These are phyloP conservation scores for Colletotrichum gigasporum DNA, from an alignment of 2,329 filamentous ascomycete species.

Conservation along the genomic window DNA sequence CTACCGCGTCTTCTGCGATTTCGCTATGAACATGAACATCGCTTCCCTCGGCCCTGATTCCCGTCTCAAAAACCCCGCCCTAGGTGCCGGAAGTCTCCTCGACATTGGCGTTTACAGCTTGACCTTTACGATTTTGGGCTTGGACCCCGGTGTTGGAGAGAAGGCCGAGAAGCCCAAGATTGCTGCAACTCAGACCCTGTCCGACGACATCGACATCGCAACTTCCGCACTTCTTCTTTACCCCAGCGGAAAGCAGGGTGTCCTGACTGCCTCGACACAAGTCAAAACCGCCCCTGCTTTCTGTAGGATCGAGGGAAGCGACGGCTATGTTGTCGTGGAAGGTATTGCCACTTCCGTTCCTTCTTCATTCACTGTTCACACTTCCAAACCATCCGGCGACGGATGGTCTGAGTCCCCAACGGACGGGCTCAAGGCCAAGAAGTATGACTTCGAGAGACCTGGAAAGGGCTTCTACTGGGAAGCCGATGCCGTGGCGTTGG, in stretches of 20 bases:
- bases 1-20: conserved; percentile 50
- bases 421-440: conserved; percentile 34
- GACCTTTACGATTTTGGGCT: conserved; percentile 47
- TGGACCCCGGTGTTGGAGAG: conserved; percentile 42
- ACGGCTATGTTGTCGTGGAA: conserved; percentile 46
- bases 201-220: conserved; percentile 44
- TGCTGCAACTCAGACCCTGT: conserved; percentile 45
- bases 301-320: conserved; percentile 51
- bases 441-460: conserved; percentile 46
- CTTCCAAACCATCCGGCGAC: conserved; percentile 33
- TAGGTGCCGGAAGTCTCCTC: conserved; percentile 53
- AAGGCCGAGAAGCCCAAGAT: conserved; percentile 43
- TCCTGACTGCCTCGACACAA: conserved; percentile 51
- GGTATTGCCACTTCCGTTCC: conserved; percentile 45
- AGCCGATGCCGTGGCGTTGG: conserved; percentile 51
- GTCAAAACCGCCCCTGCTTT: conserved; percentile 39
- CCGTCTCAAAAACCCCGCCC: conserved; percentile 46
- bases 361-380: conserved; percentile 45
- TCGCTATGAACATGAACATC: conserved; percentile 48
- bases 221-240: conserved; percentile 52
- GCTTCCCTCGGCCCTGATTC: conserved; percentile 41
- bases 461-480: conserved; percentile 55
- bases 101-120: conserved; percentile 56
- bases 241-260: conserved; percentile 47
- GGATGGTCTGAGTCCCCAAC: conserved; percentile 25